A percentile compares a stretch with the other conserved stretches of the same genome.
Evolutionary conservation across 1,284 basidiomycete genomes (phyloP).

Genomic region (Ustilago trichophora): DNA sequence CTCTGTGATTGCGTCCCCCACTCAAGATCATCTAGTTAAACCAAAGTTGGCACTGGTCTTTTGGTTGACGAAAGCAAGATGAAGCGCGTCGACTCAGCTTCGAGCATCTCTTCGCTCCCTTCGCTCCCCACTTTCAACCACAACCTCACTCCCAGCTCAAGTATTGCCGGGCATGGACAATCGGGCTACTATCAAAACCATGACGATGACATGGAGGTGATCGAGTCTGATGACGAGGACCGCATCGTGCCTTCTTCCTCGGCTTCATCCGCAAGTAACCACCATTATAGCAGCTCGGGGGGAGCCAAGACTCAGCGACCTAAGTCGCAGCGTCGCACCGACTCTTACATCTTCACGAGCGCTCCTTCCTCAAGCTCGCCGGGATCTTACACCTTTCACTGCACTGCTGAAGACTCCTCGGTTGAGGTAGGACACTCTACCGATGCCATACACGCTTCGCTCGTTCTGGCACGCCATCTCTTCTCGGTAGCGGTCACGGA

Average conservation of each 20-base stretch:
- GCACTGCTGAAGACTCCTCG: conserved; percentile 10
- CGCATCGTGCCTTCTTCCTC: conserved; percentile 12
- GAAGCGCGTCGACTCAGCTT: conserved; percentile 13
- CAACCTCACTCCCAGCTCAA: conserved; percentile 12
- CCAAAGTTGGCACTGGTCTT: too few relatives aligned
- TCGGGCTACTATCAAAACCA: not conserved
- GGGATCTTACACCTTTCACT: conserved; percentile 19
- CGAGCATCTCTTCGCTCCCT: conserved; percentile 23
- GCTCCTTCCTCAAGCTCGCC: conserved; percentile 11
- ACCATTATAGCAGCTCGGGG: conserved; percentile 1
- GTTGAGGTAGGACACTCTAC: conserved; percentile 15
- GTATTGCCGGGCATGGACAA: conserved; percentile 10
- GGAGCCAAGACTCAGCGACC: conserved; percentile 1
- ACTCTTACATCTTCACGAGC: conserved; percentile 24
- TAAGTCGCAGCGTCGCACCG: conserved; percentile 12
- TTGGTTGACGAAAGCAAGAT: conserved; percentile 15
- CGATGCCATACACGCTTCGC: conserved; percentile 26
- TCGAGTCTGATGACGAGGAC: conserved; percentile 27
- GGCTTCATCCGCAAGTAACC: conserved; percentile 15
- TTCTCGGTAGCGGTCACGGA: conserved; percentile 29
- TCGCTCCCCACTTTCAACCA: conserved; percentile 23
- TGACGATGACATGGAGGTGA: conserved; percentile 30
- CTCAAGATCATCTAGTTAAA: too few relatives aligned
- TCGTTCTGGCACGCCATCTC: conserved; percentile 21
- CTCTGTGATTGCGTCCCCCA: too few relatives aligned